phyloP scores from a whole-genome alignment of 2,329 filamentous ascomycete genomes.

The Trichoderma asperellum region DNA sequence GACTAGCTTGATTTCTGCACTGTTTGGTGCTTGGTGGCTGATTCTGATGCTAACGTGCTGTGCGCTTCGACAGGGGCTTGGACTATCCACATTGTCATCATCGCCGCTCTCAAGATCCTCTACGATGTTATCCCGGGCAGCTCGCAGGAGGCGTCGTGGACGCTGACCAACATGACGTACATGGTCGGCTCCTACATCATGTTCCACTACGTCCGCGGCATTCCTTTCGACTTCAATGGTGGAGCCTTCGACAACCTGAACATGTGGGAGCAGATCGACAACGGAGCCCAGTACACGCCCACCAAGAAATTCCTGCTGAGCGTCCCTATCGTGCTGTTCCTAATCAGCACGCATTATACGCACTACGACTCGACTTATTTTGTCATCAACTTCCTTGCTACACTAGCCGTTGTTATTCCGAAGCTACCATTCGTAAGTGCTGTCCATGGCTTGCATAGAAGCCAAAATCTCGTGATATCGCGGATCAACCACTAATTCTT shows the following conservation, averaged over 20 bases:
- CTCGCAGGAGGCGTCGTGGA: constrained; percentile 98
- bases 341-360: constrained; percentile 97
- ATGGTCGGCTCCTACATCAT: constrained; percentile 99
- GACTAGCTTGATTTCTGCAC: background rate
- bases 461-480: background rate
- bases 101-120: constrained; percentile 88
- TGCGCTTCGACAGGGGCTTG: constrained; percentile 73
- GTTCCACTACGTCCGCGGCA: constrained; percentile 98
- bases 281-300: constrained; percentile 96
- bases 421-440: constrained; percentile 89
- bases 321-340: constrained; percentile 91
- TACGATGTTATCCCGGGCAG: constrained; percentile 96
- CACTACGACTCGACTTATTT: constrained; percentile 98
- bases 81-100: constrained; percentile 95
- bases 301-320: constrained; percentile 97
- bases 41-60: constrained; percentile 1
- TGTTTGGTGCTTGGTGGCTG: background rate
- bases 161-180: constrained; percentile 96
- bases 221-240: constrained; percentile 98
- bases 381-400: constrained; percentile 93
- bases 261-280: constrained; percentile 99
- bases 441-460: background rate
- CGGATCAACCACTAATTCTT: constrained; percentile 35
- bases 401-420: constrained; percentile 90
- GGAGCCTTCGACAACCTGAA: constrained; percentile 99